These are phyloP conservation scores for Bremia lactucae DNA, from an alignment of 352 stramenopile genomes.

Conservation along the genomic window DNA sequence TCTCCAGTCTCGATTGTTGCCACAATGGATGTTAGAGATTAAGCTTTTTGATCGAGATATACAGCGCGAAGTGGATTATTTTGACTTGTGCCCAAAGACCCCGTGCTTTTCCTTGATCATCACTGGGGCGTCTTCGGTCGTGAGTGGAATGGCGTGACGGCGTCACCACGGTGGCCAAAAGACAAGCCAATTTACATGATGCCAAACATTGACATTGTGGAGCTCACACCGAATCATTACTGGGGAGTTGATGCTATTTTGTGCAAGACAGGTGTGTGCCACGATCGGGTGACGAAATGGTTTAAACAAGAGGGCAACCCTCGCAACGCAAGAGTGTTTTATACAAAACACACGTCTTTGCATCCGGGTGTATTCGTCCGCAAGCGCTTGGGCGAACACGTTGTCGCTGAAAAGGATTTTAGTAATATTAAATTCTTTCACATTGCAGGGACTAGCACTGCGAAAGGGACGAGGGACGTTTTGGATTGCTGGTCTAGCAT, in stretches of 20 bases:
- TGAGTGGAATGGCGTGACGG: constrained; percentile 25
- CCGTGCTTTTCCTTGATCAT: constrained; percentile 47
- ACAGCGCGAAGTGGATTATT: constrained; percentile 30
- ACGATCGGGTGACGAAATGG: constrained; percentile 36
- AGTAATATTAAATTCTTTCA: constrained; percentile 32
- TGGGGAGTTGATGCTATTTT: constrained; percentile 41
- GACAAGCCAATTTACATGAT: constrained; percentile 39
- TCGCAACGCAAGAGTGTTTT: constrained; percentile 28
- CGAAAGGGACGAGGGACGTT: constrained; percentile 45
- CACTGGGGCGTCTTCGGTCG: constrained; percentile 57
- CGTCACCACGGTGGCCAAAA: constrained; percentile 15
- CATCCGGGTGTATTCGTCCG: constrained; percentile 19
- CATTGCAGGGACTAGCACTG: constrained; percentile 30
- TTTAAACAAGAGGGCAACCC: constrained; percentile 37
- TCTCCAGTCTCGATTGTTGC: constrained; percentile 25
- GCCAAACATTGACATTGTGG: constrained; percentile 43
- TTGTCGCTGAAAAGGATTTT: constrained; percentile 30
- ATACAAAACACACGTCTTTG: constrained; percentile 43
- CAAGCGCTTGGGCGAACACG: constrained; percentile 15
- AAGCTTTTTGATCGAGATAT: constrained; percentile 15
- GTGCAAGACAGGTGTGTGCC: constrained; percentile 52
- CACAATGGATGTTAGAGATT: constrained; percentile 22
- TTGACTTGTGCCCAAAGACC: constrained; percentile 41
- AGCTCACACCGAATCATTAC: constrained; percentile 39
- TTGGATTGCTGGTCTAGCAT: constrained; percentile 46